Percentiles rank a stretch among this genome's conserved stretches.
phyloP scores from a whole-genome alignment of 2,329 filamentous ascomycete species.

The Fusarium temperatum region DNA sequence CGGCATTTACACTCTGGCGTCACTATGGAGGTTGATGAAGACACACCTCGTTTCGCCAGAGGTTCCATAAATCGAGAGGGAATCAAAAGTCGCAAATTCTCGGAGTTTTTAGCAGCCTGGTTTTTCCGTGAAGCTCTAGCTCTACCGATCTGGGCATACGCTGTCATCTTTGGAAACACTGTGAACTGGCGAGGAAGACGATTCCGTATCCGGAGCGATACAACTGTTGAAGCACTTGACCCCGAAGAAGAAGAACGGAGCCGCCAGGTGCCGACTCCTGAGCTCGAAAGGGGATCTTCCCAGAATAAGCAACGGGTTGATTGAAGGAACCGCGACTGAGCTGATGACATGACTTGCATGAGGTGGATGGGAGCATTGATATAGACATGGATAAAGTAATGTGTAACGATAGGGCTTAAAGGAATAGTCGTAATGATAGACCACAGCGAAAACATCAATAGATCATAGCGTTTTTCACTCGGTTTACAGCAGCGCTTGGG shows the following conservation, averaged over 20 bases:
- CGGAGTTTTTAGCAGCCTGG: slow-evolving; percentile 84
- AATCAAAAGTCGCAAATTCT: slow-evolving; percentile 64
- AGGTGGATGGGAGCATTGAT: background rate
- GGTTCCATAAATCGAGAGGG: slow-evolving; percentile 51
- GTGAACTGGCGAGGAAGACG: slow-evolving; percentile 87
- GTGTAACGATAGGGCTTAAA: slow-evolving; percentile 17
- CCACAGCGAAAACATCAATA: slow-evolving; percentile 1
- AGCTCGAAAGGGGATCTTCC: slow-evolving; percentile 38
- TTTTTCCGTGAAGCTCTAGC: slow-evolving; percentile 83
- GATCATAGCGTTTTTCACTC: background rate
- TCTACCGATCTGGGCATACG: slow-evolving; percentile 89
- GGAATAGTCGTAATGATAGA: slow-evolving; percentile 11
- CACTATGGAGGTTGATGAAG: slow-evolving; percentile 74
- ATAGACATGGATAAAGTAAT: slow-evolving; percentile 1
- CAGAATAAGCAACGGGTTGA: slow-evolving; percentile 39
- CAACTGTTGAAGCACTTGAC: slow-evolving; percentile 70
- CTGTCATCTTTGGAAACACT: slow-evolving; percentile 85
- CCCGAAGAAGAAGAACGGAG: slow-evolving; percentile 14
- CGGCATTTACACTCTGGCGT: slow-evolving; percentile 76
- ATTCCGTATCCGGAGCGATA: slow-evolving; percentile 85
- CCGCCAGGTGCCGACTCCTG: slow-evolving; percentile 30
- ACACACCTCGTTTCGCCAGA: slow-evolving; percentile 79
- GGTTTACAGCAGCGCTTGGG: background rate
- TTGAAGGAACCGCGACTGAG: slow-evolving; percentile 11
- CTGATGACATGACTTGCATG: slow-evolving; percentile 1